Evolutionary conservation across 2,329 filamentous ascomycete species (phyloP).

Genomic region (Claviceps pusilla): DNA sequence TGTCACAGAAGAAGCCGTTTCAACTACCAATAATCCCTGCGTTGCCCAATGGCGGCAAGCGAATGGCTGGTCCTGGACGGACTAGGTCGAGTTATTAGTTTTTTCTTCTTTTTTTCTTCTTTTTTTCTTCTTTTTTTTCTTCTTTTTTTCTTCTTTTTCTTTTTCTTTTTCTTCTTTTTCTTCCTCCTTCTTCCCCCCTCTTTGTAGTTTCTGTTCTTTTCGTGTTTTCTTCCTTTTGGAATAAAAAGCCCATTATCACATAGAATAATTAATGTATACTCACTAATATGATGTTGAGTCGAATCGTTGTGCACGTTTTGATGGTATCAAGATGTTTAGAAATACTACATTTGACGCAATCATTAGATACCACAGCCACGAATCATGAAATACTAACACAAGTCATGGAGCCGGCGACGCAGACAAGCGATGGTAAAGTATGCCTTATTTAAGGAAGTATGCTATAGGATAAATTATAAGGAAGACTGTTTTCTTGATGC

Average conservation of each 20-base stretch:
- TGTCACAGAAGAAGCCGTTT: constrained; percentile 29
- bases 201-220: too few species aligned
- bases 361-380: not conserved
- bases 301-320: not conserved
- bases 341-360: not conserved
- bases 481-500: too few species aligned
- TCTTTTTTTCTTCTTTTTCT: not conserved
- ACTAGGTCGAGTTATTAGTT: constrained; percentile 9
- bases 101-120: not conserved
- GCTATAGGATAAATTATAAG: too few species aligned
- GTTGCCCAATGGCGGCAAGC: constrained; percentile 17
- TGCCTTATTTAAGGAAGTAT: too few species aligned
- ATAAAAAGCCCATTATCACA: not conserved
- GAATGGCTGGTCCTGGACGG: constrained; percentile 16
- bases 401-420: too few species aligned
- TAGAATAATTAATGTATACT: not conserved
- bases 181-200: not conserved
- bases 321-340: not conserved
- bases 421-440: too few species aligned
- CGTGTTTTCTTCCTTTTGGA: not conserved
- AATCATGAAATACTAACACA: too few species aligned
- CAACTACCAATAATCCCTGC: constrained; percentile 20
- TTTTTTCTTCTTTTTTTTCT: not conserved
- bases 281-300: not conserved
- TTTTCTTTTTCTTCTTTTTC: not conserved